These are phyloP conservation scores for Neoarthrinium moseri DNA, from an alignment of 2,329 filamentous ascomycete genomes.

Conservation along the genomic window DNA sequence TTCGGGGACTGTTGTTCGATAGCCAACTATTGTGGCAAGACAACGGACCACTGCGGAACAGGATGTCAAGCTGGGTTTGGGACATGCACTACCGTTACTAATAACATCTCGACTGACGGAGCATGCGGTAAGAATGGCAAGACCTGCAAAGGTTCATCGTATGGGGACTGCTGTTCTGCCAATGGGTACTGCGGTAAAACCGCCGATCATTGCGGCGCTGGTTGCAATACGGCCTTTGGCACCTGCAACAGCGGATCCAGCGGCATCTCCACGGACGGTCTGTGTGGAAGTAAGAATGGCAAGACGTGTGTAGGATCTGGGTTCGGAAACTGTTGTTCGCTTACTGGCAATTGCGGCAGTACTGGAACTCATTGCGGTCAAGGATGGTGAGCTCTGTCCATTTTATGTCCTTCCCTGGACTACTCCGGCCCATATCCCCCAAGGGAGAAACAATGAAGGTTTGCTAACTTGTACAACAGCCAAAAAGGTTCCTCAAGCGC, in stretches of 20 bases:
- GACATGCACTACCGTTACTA: neutral
- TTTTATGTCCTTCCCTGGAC: neutral
- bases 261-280: slow-evolving; percentile 1
- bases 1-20: slow-evolving; percentile 1
- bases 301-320: slow-evolving; percentile 3
- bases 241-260: neutral
- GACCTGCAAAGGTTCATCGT: neutral
- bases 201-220: neutral
- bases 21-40: neutral
- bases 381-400: slow-evolving; percentile 6
- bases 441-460: too few relatives aligned
- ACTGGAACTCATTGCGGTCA: slow-evolving; percentile 5
- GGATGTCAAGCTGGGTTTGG: neutral
- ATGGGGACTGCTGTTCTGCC: neutral
- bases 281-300: slow-evolving; percentile 1
- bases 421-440: neutral
- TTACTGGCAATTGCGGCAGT: slow-evolving; percentile 3
- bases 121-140: slow-evolving; percentile 1
- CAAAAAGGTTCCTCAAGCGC: slow-evolving; percentile 5
- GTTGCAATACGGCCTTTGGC: neutral
- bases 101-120: slow-evolving; percentile 3
- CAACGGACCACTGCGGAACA: neutral
- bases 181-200: neutral
- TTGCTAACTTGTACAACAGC: neutral
- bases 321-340: slow-evolving; percentile 1